A percentile compares a stretch with the other conserved stretches of the same genome.
Conservation (phyloP, 108 stramenopile genomes). For the Fragilariopsis cylindrus region DNA sequence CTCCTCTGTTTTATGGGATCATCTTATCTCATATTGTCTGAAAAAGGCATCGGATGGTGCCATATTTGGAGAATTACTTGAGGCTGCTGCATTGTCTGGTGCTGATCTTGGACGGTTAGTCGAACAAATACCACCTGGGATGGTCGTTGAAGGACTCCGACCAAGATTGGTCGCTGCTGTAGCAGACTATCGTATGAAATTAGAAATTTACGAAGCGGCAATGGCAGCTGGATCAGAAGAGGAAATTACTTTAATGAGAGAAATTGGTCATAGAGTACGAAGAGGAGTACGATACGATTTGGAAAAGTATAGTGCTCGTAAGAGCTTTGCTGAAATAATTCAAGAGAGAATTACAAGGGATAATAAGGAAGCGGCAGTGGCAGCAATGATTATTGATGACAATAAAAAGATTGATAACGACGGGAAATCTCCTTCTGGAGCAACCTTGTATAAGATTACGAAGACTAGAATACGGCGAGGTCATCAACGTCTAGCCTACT, state of each 20-base stretch:
- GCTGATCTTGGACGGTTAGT: constrained; percentile 75
- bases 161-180: constrained; percentile 80
- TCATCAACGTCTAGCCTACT: constrained; percentile 9
- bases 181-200: constrained; percentile 75
- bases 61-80: constrained; percentile 75
- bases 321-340: constrained; percentile 18
- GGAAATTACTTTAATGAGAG: constrained; percentile 55
- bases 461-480: not conserved
- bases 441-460: not conserved
- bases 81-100: constrained; percentile 76
- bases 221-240: constrained; percentile 51
- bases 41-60: constrained; percentile 41
- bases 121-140: constrained; percentile 64
- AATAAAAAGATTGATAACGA: not conserved
- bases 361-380: not conserved
- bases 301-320: constrained; percentile 4
- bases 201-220: constrained; percentile 69
- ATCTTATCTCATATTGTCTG: constrained; percentile 65
- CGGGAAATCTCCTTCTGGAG: not conserved
- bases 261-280: constrained; percentile 63
- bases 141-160: constrained; percentile 81
- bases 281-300: constrained; percentile 48
- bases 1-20: constrained; percentile 65
- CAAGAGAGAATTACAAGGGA: not conserved
- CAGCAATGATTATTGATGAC: not conserved